These are phyloP conservation scores for Chytriomyces confervae DNA, from an alignment of 192 early-diverging fungal species.

Conservation along the genomic window DNA sequence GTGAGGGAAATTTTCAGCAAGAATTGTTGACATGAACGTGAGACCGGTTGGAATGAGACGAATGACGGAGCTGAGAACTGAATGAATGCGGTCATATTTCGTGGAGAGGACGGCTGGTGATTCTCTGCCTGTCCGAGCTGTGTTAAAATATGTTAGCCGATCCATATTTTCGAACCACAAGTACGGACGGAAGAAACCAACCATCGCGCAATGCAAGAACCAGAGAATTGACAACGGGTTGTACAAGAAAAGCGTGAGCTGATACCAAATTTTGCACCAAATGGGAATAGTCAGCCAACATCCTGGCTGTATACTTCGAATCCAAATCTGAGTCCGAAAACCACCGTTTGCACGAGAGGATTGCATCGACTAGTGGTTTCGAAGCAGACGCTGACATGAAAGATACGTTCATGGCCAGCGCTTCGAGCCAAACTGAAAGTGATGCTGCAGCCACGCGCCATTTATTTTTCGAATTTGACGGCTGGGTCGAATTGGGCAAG, in stretches of 20 bases:
- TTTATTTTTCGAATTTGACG: background rate
- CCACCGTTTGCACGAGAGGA: constrained; percentile 67
- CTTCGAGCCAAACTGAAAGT: constrained; percentile 11
- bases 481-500: background rate
- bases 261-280: constrained; percentile 77
- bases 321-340: background rate
- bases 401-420: constrained; percentile 7
- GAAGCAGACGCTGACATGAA: background rate
- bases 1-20: constrained; percentile 76
- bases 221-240: constrained; percentile 64
- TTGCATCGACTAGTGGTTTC: constrained; percentile 59
- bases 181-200: constrained; percentile 34
- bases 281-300: too few species aligned
- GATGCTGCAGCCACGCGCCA: background rate
- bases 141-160: background rate
- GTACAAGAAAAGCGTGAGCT: constrained; percentile 73
- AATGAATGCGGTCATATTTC: constrained; percentile 67
- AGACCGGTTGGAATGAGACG: constrained; percentile 73
- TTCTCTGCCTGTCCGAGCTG: constrained; percentile 26
- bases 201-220: constrained; percentile 61
- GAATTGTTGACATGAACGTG: constrained; percentile 63
- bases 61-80: constrained; percentile 65
- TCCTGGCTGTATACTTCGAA: too few species aligned
- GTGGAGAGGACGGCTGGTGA: constrained; percentile 9
- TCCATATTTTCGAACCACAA: background rate